Conservation (phyloP, 225 moss, liverwort and hornwort species). For the Marchantia paleacea region DNA sequence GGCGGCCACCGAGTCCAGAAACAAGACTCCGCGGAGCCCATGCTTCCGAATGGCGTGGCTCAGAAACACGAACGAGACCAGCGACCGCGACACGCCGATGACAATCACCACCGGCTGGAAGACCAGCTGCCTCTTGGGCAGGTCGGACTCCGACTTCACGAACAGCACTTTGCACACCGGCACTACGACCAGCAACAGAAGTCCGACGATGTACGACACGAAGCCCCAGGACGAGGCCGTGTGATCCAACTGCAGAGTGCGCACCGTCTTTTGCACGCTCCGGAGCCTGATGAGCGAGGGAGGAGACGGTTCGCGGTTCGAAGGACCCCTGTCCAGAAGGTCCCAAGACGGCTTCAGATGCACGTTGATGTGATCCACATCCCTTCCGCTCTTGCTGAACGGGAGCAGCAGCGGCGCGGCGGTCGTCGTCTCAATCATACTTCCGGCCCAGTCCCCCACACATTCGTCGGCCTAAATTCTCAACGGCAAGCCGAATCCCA, state of each 20-base stretch:
- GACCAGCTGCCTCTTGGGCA: slow-evolving; percentile 35
- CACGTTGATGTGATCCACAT: slow-evolving; percentile 7
- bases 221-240: slow-evolving; percentile 27
- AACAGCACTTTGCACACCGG: slow-evolving; percentile 41
- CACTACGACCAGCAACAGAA: slow-evolving; percentile 39
- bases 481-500: neutral
- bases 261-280: slow-evolving; percentile 37
- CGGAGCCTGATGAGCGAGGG: slow-evolving; percentile 20
- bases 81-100: slow-evolving; percentile 41
- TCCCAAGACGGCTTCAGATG: slow-evolving; percentile 1
- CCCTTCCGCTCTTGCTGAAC: neutral
- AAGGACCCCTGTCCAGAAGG: neutral
- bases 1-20: slow-evolving; percentile 39
- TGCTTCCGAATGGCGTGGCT: slow-evolving; percentile 36
- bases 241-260: slow-evolving; percentile 42
- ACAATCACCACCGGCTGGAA: slow-evolving; percentile 42
- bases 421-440: neutral
- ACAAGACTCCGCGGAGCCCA: slow-evolving; percentile 41
- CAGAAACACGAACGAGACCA: slow-evolving; percentile 45
- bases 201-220: slow-evolving; percentile 37
- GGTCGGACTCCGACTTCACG: slow-evolving; percentile 22
- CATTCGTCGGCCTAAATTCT: neutral
- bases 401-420: neutral
- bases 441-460: neutral
- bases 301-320: neutral